These are phyloP conservation scores for Bipolaris cookei DNA, from an alignment of 2,329 filamentous ascomycete species.

Conservation along the genomic window DNA sequence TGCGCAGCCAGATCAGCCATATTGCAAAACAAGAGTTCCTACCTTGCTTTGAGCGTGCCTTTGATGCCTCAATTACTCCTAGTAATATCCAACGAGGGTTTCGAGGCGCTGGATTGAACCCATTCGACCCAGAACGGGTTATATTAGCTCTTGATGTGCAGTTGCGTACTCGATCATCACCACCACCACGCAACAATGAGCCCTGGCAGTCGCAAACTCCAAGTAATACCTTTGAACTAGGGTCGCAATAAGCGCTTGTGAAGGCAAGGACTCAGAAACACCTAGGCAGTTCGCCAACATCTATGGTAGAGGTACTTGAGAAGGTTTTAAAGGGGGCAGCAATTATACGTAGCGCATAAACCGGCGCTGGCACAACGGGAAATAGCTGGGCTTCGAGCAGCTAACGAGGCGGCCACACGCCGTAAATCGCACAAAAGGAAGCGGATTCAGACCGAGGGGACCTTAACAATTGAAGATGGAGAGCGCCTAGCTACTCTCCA, in stretches of 20 bases:
- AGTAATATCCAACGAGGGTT: slow-evolving; percentile 39
- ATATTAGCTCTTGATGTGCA: no score
- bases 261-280: no score
- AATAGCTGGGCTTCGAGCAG: not conserved
- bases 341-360: not conserved
- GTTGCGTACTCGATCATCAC: no score
- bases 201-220: no score
- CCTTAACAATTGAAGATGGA: not conserved
- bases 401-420: no score
- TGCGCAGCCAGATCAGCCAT: not conserved
- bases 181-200: no score
- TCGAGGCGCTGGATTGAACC: no score
- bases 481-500: not conserved
- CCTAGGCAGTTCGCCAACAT: slow-evolving; percentile 7
- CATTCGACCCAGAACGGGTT: no score
- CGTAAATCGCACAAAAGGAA: not conserved
- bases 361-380: not conserved
- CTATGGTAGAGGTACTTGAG: slow-evolving; percentile 1
- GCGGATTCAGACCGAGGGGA: not conserved
- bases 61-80: not conserved
- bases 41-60: not conserved
- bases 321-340: slow-evolving; percentile 6
- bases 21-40: slow-evolving; percentile 3
- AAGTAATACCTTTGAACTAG: no score
- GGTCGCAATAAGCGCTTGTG: slow-evolving; percentile 37